Evolutionary conservation across 148 eudicot species (phyloP), one percentile per base, ranked within the genome.

Genomic region (Hydrangea macrophylla): DNA sequence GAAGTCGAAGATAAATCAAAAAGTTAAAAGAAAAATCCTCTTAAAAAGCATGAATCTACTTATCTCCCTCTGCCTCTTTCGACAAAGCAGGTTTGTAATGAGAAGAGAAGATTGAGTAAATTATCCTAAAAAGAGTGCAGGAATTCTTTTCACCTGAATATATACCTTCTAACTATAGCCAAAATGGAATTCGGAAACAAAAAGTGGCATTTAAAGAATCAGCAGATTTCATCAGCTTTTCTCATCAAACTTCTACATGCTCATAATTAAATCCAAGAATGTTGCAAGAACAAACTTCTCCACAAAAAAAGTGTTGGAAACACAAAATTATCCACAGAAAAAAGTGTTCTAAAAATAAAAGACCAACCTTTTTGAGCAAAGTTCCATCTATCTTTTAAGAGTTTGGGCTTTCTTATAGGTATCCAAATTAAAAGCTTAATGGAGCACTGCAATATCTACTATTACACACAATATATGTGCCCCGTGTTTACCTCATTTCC

Each of bases 401-500:
- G 37, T 31, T 10, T 58, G 33, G 65, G 27, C 55, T 67, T 53
- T 8, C 32, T 5, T 9, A 32, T 17, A 62, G 48, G 53, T 39
- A 55, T 58, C 18, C 35, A 61, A 11, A 70, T 31, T 63, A 51
- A 33, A 62, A 70, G 8, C 33, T 28, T 6, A 32, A 37, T 42
- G 26, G 33, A 50, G 28, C 4, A 10, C 68, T 20, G 31, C 23
- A 25, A 5, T 39, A 0, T 30, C 17, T 7, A 42, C n/a, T 33
- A 55, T 62, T 37, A 22, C 39, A 39, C 25, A 56, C 23, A 44
- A 9, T 24, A 45, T 25, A 22, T 54, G 59, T 42, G 15, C 36
- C 45, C 9, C 54, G 28, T 60, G 55, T 69, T 73, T 73, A 91
- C 99, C 99, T 95, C 99, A 68, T 95, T 95, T 64, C 99, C 99